These are phyloP conservation scores for Saturnispora saitoi DNA, from an alignment of 805 yeast genomes.

Conservation along the genomic window DNA sequence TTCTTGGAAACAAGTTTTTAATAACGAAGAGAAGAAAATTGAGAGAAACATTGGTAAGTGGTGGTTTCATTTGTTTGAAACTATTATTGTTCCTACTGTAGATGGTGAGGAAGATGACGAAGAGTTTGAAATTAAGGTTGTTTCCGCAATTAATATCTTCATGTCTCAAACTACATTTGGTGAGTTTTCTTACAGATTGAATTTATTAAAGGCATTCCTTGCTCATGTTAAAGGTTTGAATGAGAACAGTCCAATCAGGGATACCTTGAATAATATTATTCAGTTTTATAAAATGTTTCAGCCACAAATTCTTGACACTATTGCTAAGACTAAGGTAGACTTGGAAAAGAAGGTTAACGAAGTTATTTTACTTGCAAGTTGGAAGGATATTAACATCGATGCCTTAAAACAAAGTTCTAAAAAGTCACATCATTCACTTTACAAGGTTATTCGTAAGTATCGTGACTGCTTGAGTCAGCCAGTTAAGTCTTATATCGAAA, in stretches of 20 bases:
- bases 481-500: constrained; percentile 49
- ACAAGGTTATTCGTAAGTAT: constrained; percentile 77
- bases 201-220: constrained; percentile 55
- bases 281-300: constrained; percentile 61
- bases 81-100: constrained; percentile 48
- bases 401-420: constrained; percentile 92
- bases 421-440: constrained; percentile 75
- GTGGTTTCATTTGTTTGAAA: constrained; percentile 90
- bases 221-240: constrained; percentile 37
- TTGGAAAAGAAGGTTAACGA: constrained; percentile 78
- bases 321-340: constrained; percentile 39
- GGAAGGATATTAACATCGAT: constrained; percentile 93
- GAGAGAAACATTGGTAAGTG: constrained; percentile 57
- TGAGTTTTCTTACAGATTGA: constrained; percentile 54
- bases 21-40: constrained; percentile 46
- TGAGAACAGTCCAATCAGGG: constrained; percentile 20
- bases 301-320: constrained; percentile 36
- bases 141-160: constrained; percentile 63
- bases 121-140: constrained; percentile 29
- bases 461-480: constrained; percentile 49
- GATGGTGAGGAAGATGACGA: constrained; percentile 32
- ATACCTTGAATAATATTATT: constrained; percentile 49
- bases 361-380: constrained; percentile 81
- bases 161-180: constrained; percentile 72
- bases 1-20: constrained; percentile 75